These are phyloP conservation scores for Mycothermus thermophilus DNA, from an alignment of 495 filamentous ascomycete genomes.

Conservation along the genomic window DNA sequence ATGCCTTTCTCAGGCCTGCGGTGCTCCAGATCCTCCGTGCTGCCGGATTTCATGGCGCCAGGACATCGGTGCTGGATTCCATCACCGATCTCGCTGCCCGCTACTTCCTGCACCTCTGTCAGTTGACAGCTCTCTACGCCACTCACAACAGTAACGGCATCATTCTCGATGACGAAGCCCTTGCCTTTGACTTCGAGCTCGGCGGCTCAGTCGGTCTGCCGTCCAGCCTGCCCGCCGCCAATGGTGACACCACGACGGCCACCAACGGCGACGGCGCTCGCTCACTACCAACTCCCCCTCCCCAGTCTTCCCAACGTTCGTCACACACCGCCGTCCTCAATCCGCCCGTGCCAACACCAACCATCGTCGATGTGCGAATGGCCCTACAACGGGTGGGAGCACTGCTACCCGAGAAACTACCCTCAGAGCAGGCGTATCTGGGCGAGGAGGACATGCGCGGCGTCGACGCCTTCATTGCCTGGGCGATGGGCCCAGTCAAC, in stretches of 20 bases:
- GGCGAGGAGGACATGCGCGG: slow-evolving; percentile 59
- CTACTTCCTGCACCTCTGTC: slow-evolving; percentile 57
- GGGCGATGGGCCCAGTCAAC: slow-evolving; percentile 55
- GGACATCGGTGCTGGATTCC: slow-evolving; percentile 63
- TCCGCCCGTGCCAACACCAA: slow-evolving; percentile 23
- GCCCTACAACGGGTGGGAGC: slow-evolving; percentile 65
- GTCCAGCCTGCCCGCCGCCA: neutral
- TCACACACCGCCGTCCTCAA: neutral
- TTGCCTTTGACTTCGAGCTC: slow-evolving; percentile 37
- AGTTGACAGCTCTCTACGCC: slow-evolving; percentile 47
- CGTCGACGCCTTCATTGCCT: slow-evolving; percentile 56
- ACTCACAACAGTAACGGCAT: slow-evolving; percentile 23
- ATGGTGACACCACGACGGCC: neutral
- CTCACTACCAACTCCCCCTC: neutral
- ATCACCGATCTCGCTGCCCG: slow-evolving; percentile 60
- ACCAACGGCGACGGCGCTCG: neutral
- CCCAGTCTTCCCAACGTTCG: neutral
- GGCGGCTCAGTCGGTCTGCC: neutral
- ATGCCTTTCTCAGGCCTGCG: slow-evolving; percentile 64
- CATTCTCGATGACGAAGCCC: slow-evolving; percentile 18
- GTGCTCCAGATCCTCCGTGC: slow-evolving; percentile 80
- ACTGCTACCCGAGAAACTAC: slow-evolving; percentile 42
- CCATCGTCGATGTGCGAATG: slow-evolving; percentile 65
- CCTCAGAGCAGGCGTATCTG: slow-evolving; percentile 20
- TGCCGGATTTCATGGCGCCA: slow-evolving; percentile 65